Evolutionary conservation across 306 rosid species (phyloP), one percentile per base, ranked within the genome.

Genomic region (Psophocarpus tetragonolobus): DNA sequence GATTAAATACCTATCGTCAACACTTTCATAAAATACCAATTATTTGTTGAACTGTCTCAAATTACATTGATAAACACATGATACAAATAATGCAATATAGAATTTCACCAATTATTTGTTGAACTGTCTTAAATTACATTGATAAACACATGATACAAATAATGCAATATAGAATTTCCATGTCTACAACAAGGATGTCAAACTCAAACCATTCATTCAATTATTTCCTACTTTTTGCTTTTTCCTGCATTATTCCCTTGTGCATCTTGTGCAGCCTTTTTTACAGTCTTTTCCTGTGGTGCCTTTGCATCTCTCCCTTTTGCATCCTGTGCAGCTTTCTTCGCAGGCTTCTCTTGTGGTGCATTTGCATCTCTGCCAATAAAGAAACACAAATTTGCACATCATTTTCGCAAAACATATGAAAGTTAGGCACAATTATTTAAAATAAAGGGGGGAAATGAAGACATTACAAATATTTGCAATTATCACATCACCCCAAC

Each of bases 231-330:
- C 42, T 84, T 88, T 75, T 87, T 84, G 64, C 81, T 84, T 13
- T 88, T 87, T 10, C 86, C 83, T 0, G 85, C 81, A 69, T 77
- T 84, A 64, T 53, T 84, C 68, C 91, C 91, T 35, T 73, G 87
- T 0, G 78, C 85, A 0, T 80, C 82, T 80, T 89, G 89, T 6
- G 33, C 89, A 0, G 91, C 92, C 73, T 91, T 91, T 86, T 73
- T 87, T 2, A 89, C 89, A 1, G 85, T 41, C 82, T 91, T 91
- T 74, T 91, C 93, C 60, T 87, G 97, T 24, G 87, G 79, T 4
- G 97, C 97, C 79, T 89, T 91, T 0, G 93, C 93, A 74, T 89
- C n/a, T n/a, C n/a, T n/a, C 29, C 75, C 89, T 35, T 73, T 87
- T 0, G 78, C 85, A 0, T 80, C 82, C 82, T 89, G 89, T 6